Evolutionary conservation across 2,329 filamentous ascomycete species (phyloP).

Genomic region (Talaromyces amestolkiae): DNA sequence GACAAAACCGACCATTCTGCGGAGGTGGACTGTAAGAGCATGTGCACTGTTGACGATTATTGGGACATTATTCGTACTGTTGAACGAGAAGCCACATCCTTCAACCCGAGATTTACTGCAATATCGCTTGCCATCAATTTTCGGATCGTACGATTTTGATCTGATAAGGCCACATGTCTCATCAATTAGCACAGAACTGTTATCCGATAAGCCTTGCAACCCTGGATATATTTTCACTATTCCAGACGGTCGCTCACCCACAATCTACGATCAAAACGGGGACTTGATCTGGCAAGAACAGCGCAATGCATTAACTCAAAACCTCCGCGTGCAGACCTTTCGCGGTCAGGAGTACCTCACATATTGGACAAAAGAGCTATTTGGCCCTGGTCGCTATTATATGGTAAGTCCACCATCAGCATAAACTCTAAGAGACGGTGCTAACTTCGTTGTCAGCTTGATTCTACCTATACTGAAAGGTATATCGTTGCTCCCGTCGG

Average conservation of each 20-base stretch:
- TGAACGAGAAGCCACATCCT: neutral
- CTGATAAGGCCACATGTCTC: neutral
- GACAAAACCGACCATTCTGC: neutral
- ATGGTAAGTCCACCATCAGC: constrained; percentile 7
- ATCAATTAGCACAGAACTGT: neutral
- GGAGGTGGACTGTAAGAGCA: constrained; percentile 2
- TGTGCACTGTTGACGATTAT: neutral
- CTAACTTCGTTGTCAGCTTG: constrained; percentile 11
- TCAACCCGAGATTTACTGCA: neutral
- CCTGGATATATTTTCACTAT: constrained; percentile 11
- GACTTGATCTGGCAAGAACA: constrained; percentile 10
- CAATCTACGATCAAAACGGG: constrained; percentile 6
- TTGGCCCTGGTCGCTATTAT: constrained; percentile 6
- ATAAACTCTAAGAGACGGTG: neutral
- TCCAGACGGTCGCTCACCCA: constrained; percentile 3
- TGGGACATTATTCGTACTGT: neutral
- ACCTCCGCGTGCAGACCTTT: constrained; percentile 16
- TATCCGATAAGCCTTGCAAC: neutral
- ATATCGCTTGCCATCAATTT: neutral
- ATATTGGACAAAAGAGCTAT: constrained; percentile 13
- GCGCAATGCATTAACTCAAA: constrained; percentile 1
- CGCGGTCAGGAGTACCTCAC: constrained; percentile 17
- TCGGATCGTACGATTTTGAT: neutral
- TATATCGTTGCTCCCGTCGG: constrained; percentile 15
- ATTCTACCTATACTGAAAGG: constrained; percentile 14